phyloP scores from a whole-genome alignment of 495 filamentous ascomycete species.

The Cudoniella acicularis region DNA sequence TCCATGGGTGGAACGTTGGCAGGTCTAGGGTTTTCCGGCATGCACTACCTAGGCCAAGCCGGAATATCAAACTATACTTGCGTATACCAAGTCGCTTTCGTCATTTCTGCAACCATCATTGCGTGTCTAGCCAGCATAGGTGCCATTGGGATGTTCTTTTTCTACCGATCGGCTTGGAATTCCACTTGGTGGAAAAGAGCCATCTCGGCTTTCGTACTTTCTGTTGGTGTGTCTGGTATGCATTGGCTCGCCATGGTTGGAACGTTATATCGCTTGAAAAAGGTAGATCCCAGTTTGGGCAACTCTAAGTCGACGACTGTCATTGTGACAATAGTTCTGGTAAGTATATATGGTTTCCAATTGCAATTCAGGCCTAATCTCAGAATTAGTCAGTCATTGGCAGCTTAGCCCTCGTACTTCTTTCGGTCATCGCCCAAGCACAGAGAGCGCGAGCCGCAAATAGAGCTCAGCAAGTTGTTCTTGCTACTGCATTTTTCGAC shows the following conservation, averaged over 20 bases:
- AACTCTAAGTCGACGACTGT: slow-evolving; percentile 49
- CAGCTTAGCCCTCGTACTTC: slow-evolving; percentile 52
- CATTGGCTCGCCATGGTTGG: slow-evolving; percentile 83
- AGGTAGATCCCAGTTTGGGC: neutral
- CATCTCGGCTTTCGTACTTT: slow-evolving; percentile 62
- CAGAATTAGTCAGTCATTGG: slow-evolving; percentile 37
- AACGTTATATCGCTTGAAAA: slow-evolving; percentile 12
- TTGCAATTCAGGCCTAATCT: neutral
- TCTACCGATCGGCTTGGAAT: slow-evolving; percentile 71
- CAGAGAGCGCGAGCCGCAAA: slow-evolving; percentile 47
- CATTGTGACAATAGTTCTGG: slow-evolving; percentile 61
- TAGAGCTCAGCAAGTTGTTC: slow-evolving; percentile 71
- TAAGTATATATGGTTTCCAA: slow-evolving; percentile 32
- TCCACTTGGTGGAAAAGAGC: slow-evolving; percentile 74
- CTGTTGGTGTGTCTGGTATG: slow-evolving; percentile 77
- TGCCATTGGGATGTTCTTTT: slow-evolving; percentile 73
- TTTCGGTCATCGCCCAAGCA: slow-evolving; percentile 31
- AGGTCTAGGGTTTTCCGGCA: slow-evolving; percentile 73
- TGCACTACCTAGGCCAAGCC: slow-evolving; percentile 86
- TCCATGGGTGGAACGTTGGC: slow-evolving; percentile 60
- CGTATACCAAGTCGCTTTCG: slow-evolving; percentile 48
- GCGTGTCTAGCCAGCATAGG: slow-evolving; percentile 64
- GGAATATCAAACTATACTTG: slow-evolving; percentile 76
- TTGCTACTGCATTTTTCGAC: slow-evolving; percentile 76
- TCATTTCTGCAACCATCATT: slow-evolving; percentile 69